Base-by-base conservation (phyloP, 2,329 filamentous ascomycete species). In the Fusarium praegraminearum region DNA sequence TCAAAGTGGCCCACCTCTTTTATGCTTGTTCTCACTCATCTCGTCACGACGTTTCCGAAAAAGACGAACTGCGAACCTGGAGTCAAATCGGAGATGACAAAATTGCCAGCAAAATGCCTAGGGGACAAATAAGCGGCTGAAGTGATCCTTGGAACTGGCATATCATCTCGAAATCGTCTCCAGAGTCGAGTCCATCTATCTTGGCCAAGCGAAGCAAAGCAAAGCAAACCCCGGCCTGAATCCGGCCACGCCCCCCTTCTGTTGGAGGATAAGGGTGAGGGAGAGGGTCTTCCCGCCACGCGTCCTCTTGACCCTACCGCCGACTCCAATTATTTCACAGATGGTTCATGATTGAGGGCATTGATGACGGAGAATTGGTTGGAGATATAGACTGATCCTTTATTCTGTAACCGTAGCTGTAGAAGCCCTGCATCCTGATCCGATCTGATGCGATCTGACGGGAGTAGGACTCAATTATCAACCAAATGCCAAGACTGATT, bases 271-370 rank as follows among this genome's bases (percentile, higher is more conserved):
- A 53, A 64, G 44, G 50, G 22, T 36, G 47, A 41, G 44, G 43
- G 32, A 30, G 57, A 70, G 67, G 57, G 54, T 66, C 65, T 62
- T 70, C 59, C 64, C 72, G 72, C 72, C 72, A 74, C 72, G 72
- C 72, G 72, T 74, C 67, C 70, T 50, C 49, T 52, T 47, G 55
- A 49, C 60, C 57, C 53, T 71, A 63, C 64, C 50, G 60, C 57
- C 55, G 70, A 63, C 64, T 52, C 46, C 38, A 67, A 50, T 61
- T 65, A 54, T 56, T 53, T 35, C 38, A 28, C 38, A 44, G 66
- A 62, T 53, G 40, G 60, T 60, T 52, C 32, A 47, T 47, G 24
- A 47, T n/a, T 41, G 53, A 43, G 44, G 59, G 35, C 22, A 63
- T 49, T 57, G 26, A 40, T 64, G 36, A 62, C 30, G 50, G 41